Percentiles rank a stretch among this genome's conserved stretches.
phyloP scores from a whole-genome alignment of 768 basidiomycete species.

The Trametes sanguinea region DNA sequence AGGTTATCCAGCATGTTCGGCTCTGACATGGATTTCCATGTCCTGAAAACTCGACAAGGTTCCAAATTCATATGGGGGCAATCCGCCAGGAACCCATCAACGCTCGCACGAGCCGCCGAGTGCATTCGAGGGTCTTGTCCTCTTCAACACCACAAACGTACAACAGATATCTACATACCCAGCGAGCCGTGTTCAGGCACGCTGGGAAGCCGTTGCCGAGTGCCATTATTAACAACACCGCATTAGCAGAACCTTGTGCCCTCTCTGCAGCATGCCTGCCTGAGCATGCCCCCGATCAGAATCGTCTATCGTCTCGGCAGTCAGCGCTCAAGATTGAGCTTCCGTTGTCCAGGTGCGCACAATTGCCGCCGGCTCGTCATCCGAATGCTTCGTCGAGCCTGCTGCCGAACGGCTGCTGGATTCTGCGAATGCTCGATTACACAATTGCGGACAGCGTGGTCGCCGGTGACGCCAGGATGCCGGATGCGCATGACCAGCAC shows the following conservation, averaged over 20 bases:
- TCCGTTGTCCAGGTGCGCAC: background rate
- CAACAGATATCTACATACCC: no score
- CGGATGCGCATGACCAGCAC: background rate
- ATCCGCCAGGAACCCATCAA: background rate
- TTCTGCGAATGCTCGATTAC: conserved; percentile 6
- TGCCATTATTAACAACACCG: conserved; percentile 21
- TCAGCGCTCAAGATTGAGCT: background rate
- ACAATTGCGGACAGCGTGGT: background rate
- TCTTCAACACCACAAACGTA: no score
- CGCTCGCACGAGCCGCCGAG: no score
- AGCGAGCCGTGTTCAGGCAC: conserved; percentile 10
- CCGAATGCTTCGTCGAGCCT: background rate
- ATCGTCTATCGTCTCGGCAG: background rate
- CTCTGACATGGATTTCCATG: no score
- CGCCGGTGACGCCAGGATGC: conserved; percentile 2
- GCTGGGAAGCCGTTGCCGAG: background rate
- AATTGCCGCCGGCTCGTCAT: conserved; percentile 1
- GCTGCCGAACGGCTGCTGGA: background rate
- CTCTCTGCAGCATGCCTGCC: background rate
- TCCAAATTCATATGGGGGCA: no score
- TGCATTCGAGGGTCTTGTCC: no score
- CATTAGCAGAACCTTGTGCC: conserved; percentile 16
- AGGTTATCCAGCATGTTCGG: no score
- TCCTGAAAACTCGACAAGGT: no score
- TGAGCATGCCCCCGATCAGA: background rate